phyloP scores from a whole-genome alignment of 257 asterid species.

The Dorcoceras hygrometricum region DNA sequence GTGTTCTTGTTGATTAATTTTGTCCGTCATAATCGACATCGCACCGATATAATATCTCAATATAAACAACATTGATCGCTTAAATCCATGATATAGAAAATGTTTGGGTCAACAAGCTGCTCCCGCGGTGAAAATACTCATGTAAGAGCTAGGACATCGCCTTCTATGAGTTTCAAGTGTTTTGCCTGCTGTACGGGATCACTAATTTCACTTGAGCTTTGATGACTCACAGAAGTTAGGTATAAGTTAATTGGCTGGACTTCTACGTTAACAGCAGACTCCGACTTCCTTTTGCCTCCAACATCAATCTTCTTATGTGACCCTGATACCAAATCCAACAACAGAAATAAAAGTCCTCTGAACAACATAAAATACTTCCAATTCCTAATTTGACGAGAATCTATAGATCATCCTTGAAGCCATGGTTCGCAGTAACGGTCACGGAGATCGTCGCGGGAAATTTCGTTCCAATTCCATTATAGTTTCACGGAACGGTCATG shows the following conservation, averaged over 20 bases:
- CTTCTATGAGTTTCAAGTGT: conserved; percentile 35
- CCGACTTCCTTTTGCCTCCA: conserved; percentile 57
- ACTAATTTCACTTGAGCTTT: conserved; percentile 36
- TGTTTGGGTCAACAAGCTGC: conserved; percentile 46
- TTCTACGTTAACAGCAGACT: conserved; percentile 48
- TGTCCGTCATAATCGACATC: too few species aligned
- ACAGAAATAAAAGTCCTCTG: neutral
- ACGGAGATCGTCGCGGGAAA: too few species aligned
- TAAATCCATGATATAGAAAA: conserved; percentile 50
- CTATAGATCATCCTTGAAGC: conserved; percentile 14
- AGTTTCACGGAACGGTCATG: too few species aligned
- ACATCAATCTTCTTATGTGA: conserved; percentile 55
- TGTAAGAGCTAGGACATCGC: conserved; percentile 37
- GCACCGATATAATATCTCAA: too few species aligned
- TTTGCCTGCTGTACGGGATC: conserved; percentile 24
- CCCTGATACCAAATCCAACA: conserved; percentile 72
- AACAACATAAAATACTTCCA: neutral
- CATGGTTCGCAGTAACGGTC: too few species aligned
- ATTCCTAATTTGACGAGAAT: neutral
- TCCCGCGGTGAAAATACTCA: conserved; percentile 33
- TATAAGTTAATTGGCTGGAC: conserved; percentile 62
- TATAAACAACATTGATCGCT: conserved; percentile 44
- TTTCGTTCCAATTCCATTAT: too few species aligned
- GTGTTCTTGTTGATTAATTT: too few species aligned
- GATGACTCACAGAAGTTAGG: conserved; percentile 45